A percentile compares a stretch with the other conserved stretches of the same genome.
Conservation (phyloP, 1,284 basidiomycete species). For the Trametes versicolor region DNA sequence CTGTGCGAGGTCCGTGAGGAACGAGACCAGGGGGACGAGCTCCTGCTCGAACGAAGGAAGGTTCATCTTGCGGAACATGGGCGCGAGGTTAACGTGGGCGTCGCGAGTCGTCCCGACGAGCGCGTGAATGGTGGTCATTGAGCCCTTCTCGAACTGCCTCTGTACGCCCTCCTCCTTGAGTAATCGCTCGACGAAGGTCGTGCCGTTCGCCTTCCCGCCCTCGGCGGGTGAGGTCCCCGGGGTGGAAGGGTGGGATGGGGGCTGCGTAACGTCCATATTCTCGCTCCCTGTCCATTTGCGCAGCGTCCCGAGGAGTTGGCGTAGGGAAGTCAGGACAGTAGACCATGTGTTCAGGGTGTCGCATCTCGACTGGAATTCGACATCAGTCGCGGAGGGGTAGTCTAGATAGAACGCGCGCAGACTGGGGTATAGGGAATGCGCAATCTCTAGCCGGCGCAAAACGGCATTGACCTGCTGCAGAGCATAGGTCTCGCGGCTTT, state of each 20-base stretch:
- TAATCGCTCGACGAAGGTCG: constrained; percentile 92
- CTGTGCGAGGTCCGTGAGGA: constrained; percentile 94
- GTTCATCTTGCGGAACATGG: constrained; percentile 83
- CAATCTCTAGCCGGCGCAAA: constrained; percentile 84
- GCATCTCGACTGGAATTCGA: constrained; percentile 78
- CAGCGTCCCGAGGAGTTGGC: constrained; percentile 80
- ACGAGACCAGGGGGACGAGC: constrained; percentile 93
- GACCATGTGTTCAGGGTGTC: constrained; percentile 93
- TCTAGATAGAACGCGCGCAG: constrained; percentile 83
- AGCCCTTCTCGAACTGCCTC: constrained; percentile 93
- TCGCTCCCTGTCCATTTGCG: constrained; percentile 94
- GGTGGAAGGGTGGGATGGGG: constrained; percentile 50
- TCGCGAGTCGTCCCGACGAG: constrained; percentile 90
- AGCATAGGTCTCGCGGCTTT: constrained; percentile 59
- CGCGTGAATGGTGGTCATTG: constrained; percentile 87
- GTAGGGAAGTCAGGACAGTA: constrained; percentile 81
- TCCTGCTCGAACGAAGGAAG: constrained; percentile 94
- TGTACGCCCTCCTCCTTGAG: constrained; percentile 97
- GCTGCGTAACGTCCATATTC: constrained; percentile 87
- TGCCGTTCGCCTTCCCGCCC: constrained; percentile 56
- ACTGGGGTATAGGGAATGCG: constrained; percentile 89
- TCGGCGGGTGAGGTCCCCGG: constrained; percentile 25
- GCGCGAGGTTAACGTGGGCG: constrained; percentile 85
- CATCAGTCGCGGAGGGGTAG: constrained; percentile 75
- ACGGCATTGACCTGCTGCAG: constrained; percentile 78